These are phyloP conservation scores for Melampsora americana DNA, from an alignment of 1,284 basidiomycete genomes.

Conservation along the genomic window DNA sequence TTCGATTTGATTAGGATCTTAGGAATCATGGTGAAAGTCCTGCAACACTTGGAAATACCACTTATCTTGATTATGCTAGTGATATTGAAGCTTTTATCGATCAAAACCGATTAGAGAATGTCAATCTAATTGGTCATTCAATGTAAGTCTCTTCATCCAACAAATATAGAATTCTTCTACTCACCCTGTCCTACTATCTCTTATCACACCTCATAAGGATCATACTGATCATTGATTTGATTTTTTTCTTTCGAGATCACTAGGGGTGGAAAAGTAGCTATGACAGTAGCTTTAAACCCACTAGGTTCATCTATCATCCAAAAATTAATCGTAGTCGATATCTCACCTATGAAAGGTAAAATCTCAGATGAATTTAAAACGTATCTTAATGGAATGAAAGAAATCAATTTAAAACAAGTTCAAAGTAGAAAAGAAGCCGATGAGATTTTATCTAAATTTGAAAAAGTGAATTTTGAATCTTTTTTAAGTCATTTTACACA, in stretches of 20 bases:
- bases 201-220: background rate
- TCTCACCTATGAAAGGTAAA: constrained; percentile 30
- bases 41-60: constrained; percentile 28
- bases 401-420: constrained; percentile 18
- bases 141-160: too few species aligned
- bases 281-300: constrained; percentile 25
- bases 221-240: background rate
- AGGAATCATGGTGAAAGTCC: constrained; percentile 44
- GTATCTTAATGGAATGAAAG: constrained; percentile 35
- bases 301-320: background rate
- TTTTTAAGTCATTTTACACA: background rate
- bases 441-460: constrained; percentile 34
- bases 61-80: constrained; percentile 35
- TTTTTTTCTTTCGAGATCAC: background rate
- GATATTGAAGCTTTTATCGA: constrained; percentile 38
- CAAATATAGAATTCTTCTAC: too few species aligned
- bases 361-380: constrained; percentile 30
- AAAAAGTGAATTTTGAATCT: constrained; percentile 3
- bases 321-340: constrained; percentile 33
- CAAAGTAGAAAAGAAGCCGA: constrained; percentile 34
- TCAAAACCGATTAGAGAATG: constrained; percentile 12
- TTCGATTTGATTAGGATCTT: constrained; percentile 14
- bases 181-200: too few species aligned
- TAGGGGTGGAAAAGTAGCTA: constrained; percentile 44
- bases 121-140: constrained; percentile 40